Base-by-base conservation (phyloP, 2,329 filamentous ascomycete species). In the Septoria linicola region DNA sequence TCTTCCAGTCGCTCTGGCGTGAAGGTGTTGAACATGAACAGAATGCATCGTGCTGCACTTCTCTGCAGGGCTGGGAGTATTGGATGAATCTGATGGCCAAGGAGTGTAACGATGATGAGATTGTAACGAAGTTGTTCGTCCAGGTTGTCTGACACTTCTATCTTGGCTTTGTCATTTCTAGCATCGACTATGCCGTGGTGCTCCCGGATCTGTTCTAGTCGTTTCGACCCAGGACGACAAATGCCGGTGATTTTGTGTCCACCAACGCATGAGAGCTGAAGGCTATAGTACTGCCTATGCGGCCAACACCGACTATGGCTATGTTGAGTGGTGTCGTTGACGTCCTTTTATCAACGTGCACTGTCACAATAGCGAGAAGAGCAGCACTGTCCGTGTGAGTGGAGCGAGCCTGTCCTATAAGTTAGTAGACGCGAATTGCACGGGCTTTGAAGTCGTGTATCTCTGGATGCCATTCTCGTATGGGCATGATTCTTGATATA, bases 21-120 rank as follows among this genome's bases (percentile, higher is more conserved):
- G 40, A 42, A 42, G n/a, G 40, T 31, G 25, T 42, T 42, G 40
- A 42, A 42, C 40, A 42, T 42, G 40, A 25, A 42, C 10, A 42
- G 25, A 10, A 42, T 31, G 23, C 23, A 19, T n/a, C 19, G 16
- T 7, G 40, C 40, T 11, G 40, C 23, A 16, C 23, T 31, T 13
- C 23, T 13, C 19, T 42, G 40, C 20, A 42, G 25, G 8, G 8
- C 13, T 30, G 40, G 40, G 40, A 30, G 40, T 13, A 42, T 21
- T 4, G 20, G 7, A 27, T 17, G 2, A 14, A 25, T 16, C 27
- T 42, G 40, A 23, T 42, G 40, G 40, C 14, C 23, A 14, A 42
- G 10, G 14, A 31, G 40, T n/a, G 40, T 42, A 16, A 31, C 16
- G 40, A 42, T 42, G 14, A 42, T 25, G 23, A 42, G 40, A 10